A percentile compares a stretch with the other conserved stretches of the same genome.
These are phyloP conservation scores for Penicillium cosmopolitanum DNA, from an alignment of 495 filamentous ascomycete genomes.

Conservation along the genomic window DNA sequence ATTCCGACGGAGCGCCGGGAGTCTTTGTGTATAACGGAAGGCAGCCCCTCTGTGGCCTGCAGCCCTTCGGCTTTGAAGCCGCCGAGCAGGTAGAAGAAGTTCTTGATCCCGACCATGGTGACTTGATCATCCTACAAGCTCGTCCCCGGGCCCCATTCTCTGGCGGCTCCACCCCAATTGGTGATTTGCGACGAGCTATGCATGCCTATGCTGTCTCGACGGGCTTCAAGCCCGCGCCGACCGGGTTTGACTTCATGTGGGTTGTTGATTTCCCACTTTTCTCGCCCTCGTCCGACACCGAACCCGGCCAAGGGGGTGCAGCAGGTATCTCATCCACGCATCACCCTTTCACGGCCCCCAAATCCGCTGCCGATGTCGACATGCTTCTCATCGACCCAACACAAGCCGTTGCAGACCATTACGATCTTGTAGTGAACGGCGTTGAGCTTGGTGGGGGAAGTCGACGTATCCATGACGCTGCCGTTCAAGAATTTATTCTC, in stretches of 20 bases:
- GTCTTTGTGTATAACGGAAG: constrained; percentile 72
- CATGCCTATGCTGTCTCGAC: constrained; percentile 65
- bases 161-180: constrained; percentile 76
- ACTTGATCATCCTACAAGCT: constrained; percentile 80
- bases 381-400: constrained; percentile 73
- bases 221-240: constrained; percentile 57
- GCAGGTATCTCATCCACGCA: constrained; percentile 87
- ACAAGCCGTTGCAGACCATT: constrained; percentile 77
- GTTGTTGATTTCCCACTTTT: constrained; percentile 91
- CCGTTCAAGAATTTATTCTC: constrained; percentile 84
- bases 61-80: constrained; percentile 74
- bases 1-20: constrained; percentile 71
- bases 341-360: constrained; percentile 94
- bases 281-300: constrained; percentile 65
- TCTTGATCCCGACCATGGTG: constrained; percentile 64
- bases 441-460: constrained; percentile 93
- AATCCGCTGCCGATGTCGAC: constrained; percentile 70
- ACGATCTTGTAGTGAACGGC: constrained; percentile 94
- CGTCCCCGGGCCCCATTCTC: constrained; percentile 62
- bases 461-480: constrained; percentile 85
- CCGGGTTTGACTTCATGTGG: constrained; percentile 75
- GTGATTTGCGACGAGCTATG: constrained; percentile 72
- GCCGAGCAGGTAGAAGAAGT: constrained; percentile 59
- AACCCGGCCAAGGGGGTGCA: constrained; percentile 80
- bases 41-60: constrained; percentile 73